Conservation (phyloP, 768 basidiomycete genomes). For the Psilocybe sp. region DNA sequence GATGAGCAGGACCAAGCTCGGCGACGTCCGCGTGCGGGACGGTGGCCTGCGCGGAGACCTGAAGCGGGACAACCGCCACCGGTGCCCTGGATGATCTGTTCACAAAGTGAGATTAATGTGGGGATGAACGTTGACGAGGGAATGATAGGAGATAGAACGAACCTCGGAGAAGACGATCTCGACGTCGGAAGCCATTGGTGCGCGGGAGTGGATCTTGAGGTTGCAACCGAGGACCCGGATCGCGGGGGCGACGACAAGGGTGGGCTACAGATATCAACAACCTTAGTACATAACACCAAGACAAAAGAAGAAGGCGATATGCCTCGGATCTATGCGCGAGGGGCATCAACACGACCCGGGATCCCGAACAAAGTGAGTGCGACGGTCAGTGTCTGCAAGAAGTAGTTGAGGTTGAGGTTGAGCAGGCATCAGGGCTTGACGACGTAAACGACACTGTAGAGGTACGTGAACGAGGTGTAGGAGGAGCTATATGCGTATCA, state of each 20-base stretch:
- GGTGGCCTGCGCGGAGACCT: slow-evolving; percentile 63
- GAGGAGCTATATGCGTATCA: slow-evolving; percentile 47
- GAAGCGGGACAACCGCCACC: slow-evolving; percentile 63
- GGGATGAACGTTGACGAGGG: no score
- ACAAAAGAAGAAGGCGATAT: not conserved
- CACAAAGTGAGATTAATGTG: no score
- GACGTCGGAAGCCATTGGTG: slow-evolving; percentile 49
- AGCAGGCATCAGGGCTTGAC: slow-evolving; percentile 51
- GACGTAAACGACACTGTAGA: slow-evolving; percentile 66
- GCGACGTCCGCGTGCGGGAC: slow-evolving; percentile 67
- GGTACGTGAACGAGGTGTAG: slow-evolving; percentile 70
- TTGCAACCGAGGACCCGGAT: slow-evolving; percentile 63
- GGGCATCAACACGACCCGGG: slow-evolving; percentile 55
- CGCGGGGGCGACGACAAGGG: slow-evolving; percentile 55
- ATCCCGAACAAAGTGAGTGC: slow-evolving; percentile 65
- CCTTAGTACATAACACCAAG: no score
- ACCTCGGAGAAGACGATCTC: slow-evolving; percentile 67
- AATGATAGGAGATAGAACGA: slow-evolving; percentile 1
- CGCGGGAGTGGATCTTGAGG: slow-evolving; percentile 70
- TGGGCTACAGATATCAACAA: no score
- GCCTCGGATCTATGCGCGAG: slow-evolving; percentile 54
- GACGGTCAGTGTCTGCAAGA: slow-evolving; percentile 56
- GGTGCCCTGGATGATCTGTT: slow-evolving; percentile 51
- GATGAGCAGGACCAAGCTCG: slow-evolving; percentile 62
- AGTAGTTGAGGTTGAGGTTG: slow-evolving; percentile 59